A percentile compares a stretch with the other conserved stretches of the same genome.
Conservation (phyloP, 352 stramenopile genomes). For the Globisporangium camurandrum region DNA sequence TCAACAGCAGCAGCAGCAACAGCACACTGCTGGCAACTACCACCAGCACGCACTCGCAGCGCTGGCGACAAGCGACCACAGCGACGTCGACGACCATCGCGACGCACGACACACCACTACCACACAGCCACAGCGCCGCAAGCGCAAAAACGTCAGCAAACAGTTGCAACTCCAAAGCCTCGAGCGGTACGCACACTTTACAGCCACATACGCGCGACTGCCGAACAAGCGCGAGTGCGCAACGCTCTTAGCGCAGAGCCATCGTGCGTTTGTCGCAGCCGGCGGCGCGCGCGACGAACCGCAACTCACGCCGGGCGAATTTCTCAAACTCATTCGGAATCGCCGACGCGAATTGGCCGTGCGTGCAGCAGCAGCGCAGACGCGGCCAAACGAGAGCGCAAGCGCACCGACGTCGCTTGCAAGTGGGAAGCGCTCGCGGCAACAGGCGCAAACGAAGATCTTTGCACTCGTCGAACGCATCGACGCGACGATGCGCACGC, state of each 20-base stretch:
- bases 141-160: constrained; percentile 72
- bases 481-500: constrained; percentile 34
- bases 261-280: constrained; percentile 43
- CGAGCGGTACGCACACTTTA: constrained; percentile 41
- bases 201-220: constrained; percentile 23
- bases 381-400: neutral
- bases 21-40: constrained; percentile 11
- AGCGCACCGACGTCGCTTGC: constrained; percentile 12
- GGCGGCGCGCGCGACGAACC: constrained; percentile 40
- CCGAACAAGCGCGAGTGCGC: constrained; percentile 42
- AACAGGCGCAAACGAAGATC: constrained; percentile 50
- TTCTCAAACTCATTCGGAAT: constrained; percentile 68
- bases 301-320: constrained; percentile 38
- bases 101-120: constrained; percentile 10
- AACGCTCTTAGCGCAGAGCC: constrained; percentile 40
- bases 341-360: constrained; percentile 48
- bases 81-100: constrained; percentile 4
- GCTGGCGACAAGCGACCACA: neutral
- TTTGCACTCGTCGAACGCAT: constrained; percentile 54
- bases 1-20: constrained; percentile 26
- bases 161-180: constrained; percentile 53
- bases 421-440: constrained; percentile 37
- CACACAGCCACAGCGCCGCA: constrained; percentile 20
- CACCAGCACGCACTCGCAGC: neutral
- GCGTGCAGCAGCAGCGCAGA: constrained; percentile 24